Percentiles rank a stretch among this genome's conserved stretches.
These are phyloP conservation scores for Crithidia fasciculata DNA, from an alignment of 208 protist genomes.

Conservation along the genomic window DNA sequence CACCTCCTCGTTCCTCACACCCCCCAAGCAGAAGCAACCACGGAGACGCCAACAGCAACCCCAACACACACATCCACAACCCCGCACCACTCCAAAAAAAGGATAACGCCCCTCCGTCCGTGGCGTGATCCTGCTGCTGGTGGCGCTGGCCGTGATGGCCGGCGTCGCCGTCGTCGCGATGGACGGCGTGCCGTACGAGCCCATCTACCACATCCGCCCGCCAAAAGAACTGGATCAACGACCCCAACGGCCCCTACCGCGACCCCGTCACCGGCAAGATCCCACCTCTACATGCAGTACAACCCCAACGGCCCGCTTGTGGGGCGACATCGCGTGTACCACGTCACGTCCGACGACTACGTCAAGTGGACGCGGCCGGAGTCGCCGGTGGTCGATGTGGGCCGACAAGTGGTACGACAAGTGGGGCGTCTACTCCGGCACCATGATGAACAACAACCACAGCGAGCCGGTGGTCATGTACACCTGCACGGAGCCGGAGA, in stretches of 20 bases:
- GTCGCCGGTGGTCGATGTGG: neutral
- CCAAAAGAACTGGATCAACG: too few relatives aligned
- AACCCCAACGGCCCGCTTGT: slow-evolving; percentile 51
- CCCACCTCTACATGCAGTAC: slow-evolving; percentile 49
- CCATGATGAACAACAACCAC: too few relatives aligned
- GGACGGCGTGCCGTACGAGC: slow-evolving; percentile 28
- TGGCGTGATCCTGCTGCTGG: slow-evolving; percentile 10
- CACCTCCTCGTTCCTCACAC: too few relatives aligned
- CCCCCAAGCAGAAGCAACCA: too few relatives aligned
- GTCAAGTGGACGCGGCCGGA: slow-evolving; percentile 32
- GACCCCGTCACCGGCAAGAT: too few relatives aligned
- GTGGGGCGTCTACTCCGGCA: neutral
- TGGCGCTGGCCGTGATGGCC: slow-evolving; percentile 17
- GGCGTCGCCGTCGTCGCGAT: slow-evolving; percentile 1
- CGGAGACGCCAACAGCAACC: too few relatives aligned
- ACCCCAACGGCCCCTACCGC: too few relatives aligned
- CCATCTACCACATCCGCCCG: slow-evolving; percentile 47
- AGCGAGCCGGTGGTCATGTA: slow-evolving; percentile 32
- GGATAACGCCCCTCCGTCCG: too few relatives aligned
- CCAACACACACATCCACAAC: too few relatives aligned
- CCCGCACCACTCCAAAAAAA: too few relatives aligned
- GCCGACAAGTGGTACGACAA: slow-evolving; percentile 40
- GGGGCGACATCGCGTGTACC: slow-evolving; percentile 50
- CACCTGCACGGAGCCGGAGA: slow-evolving; percentile 41
- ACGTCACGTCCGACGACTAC: slow-evolving; percentile 55